These are phyloP conservation scores for Amaranthus cruentus DNA, from an alignment of 148 eudicot genomes.

Conservation along the genomic window DNA sequence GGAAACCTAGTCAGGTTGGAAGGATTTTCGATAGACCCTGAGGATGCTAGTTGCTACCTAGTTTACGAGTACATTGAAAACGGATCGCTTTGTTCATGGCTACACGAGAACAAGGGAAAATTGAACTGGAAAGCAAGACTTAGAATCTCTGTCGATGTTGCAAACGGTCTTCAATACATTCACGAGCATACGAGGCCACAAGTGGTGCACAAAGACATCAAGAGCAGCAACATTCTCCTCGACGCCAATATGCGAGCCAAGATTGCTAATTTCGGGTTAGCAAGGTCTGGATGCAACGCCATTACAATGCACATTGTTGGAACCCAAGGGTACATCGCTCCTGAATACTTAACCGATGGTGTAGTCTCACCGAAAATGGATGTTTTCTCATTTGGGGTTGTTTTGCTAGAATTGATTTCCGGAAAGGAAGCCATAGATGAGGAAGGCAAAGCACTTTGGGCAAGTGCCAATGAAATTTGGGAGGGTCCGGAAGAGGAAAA, in stretches of 20 bases:
- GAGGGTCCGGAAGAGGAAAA: slow-evolving; percentile 43
- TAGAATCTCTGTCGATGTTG: slow-evolving; percentile 70
- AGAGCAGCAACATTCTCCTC: slow-evolving; percentile 77
- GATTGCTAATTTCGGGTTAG: slow-evolving; percentile 86
- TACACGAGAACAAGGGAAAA: slow-evolving; percentile 45
- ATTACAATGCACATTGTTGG: slow-evolving; percentile 94
- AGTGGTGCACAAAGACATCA: slow-evolving; percentile 94
- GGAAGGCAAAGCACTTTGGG: slow-evolving; percentile 59
- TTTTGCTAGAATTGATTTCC: slow-evolving; percentile 70
- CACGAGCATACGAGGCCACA: slow-evolving; percentile 86
- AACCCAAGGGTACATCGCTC: slow-evolving; percentile 94
- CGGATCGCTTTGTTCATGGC: slow-evolving; percentile 72
- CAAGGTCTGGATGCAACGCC: slow-evolving; percentile 88
- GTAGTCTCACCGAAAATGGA: slow-evolving; percentile 84
- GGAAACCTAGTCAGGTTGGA: slow-evolving; percentile 82
- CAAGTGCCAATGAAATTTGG: slow-evolving; percentile 31
- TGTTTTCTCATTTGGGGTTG: slow-evolving; percentile 80
- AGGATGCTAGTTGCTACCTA: slow-evolving; percentile 75
- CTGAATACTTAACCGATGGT: slow-evolving; percentile 78
- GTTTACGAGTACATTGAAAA: slow-evolving; percentile 83
- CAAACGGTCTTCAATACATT: slow-evolving; percentile 88
- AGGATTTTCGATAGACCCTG: slow-evolving; percentile 86
- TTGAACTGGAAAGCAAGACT: slow-evolving; percentile 70
- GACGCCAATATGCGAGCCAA: slow-evolving; percentile 80
- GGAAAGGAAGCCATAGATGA: slow-evolving; percentile 67